Evolutionary conservation across 1,284 basidiomycete genomes (phyloP).

Genomic region (Malassezia dermatis): DNA sequence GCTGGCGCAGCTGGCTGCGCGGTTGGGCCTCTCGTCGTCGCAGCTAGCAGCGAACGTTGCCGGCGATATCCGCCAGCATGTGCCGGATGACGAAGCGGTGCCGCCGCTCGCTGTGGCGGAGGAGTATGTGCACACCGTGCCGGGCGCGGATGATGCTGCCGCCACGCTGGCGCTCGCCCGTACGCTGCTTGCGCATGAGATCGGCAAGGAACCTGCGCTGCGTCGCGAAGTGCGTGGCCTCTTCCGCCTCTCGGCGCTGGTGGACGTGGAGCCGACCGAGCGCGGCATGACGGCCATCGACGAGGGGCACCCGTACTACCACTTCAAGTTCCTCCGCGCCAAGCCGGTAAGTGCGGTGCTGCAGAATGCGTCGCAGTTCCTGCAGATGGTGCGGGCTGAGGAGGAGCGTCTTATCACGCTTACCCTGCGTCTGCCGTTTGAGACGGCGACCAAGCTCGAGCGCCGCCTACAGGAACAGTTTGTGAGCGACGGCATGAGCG

Average conservation of each 20-base stretch:
- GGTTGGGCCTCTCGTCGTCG: conserved; percentile 66
- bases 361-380: conserved; percentile 58
- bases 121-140: conserved; percentile 39
- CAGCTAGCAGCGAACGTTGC: conserved; percentile 72
- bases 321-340: conserved; percentile 84
- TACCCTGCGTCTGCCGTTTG: conserved; percentile 56
- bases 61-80: conserved; percentile 52
- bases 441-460: conserved; percentile 29
- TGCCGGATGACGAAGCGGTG: conserved; percentile 56
- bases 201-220: conserved; percentile 83
- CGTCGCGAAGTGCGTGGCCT: conserved; percentile 66
- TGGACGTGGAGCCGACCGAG: conserved; percentile 80
- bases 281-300: conserved; percentile 82
- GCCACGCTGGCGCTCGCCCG: conserved; percentile 54
- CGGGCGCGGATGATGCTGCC: conserved; percentile 26
- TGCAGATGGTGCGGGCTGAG: conserved; percentile 85
- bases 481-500: conserved; percentile 72
- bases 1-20: conserved; percentile 64
- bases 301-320: conserved; percentile 76
- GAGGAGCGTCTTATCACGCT: conserved; percentile 73
- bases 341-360: conserved; percentile 68
- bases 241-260: conserved; percentile 66
- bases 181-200: conserved; percentile 76
- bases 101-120: conserved; percentile 27
- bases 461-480: conserved; percentile 63